Base-by-base conservation (phyloP, 331 rosid genomes). In the Acacia concinna region DNA sequence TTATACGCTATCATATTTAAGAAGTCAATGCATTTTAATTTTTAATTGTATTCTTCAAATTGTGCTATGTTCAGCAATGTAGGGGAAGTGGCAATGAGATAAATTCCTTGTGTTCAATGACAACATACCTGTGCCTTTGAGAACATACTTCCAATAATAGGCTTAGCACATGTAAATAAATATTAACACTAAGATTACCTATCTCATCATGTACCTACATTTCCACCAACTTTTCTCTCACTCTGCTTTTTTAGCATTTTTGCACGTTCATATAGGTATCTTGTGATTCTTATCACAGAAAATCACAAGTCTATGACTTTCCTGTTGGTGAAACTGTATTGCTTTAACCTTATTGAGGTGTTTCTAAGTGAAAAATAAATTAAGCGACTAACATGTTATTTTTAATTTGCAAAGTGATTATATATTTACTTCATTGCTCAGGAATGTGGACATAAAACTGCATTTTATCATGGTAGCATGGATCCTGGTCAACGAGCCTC, bases 401-500 rank as follows among this genome's bases (percentile, higher is more conserved):
- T 46, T 59, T 27, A 27, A 68, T 47, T 51, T 79, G 66, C 40
- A 43, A 79, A 79, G 71, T 52, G 54, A 57, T 79, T 60, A 83
- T 43, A 79, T 67, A 59, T 78, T 81, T 64, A 77, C 77, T 64
- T 76, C 78, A 15, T 65, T 89, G 49, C 81, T 75, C 88, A 95
- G 99, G 98, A 91, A 86, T 93, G 86, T 84, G 94, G 99, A 69
- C 99, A 95, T 87, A 95, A 90, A 85, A 88, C 94, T 59, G 96
- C 94, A 77, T 95, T 90, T 90, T 95, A 95, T 85, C 99, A 95
- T 74, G 99, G 97, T 73, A 95, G 75, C 85, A 91, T 95, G 97
- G 98, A 95, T 76, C 94, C 96, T 78, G 73, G 93, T 81, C 97
- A 86, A 80, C 96, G 99, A 79, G 59, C 99, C 82, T 86, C 78